Evolutionary conservation across 345 rosid genomes (phyloP), one percentile per base, ranked within the genome.

Genomic region (Salix udensis): DNA sequence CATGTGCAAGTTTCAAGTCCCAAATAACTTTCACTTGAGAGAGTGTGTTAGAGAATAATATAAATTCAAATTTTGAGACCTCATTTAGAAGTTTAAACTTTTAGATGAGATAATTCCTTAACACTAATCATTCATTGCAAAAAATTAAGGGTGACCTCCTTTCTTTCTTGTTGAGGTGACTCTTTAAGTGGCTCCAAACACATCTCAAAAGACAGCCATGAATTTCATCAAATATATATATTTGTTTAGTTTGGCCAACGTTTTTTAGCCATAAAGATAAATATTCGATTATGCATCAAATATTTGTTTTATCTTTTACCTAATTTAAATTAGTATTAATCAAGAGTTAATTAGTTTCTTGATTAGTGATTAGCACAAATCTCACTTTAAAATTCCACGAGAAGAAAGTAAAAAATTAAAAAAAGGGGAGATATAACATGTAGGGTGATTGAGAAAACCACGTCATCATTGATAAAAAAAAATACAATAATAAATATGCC

Each of bases 361-460:
- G 30, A 15, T 55, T 55, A 3, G 3, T 23, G 72, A 14, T 9
- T 13, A 64, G 52, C 12, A 36, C 30, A 44, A 21, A 52, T 36
- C 19, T 44, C 21, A 4, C 53, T 7, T 67, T n/a, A 18, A 58
- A 30, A 52, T 67, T 2, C 21, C 30, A 8, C 7, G 26, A 60
- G 26, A 60, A 67, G 67, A 50, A 40, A 28, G 66, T 67, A 80
- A 77, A 77, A 76, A 28, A 28, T 28, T 28, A 2, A 2, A 28
- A 28, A 73, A 13, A 16, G 31, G 73, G 60, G 61, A 77, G 75
- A 70, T 58, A 66, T 13, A 58, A 21, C 85, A 82, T 77, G 87
- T n/a, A 77, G 86, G 64, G 65, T 76, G 73, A 30, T 77, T 34
- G 72, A 75, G 83, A 84, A 81, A 84, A 66, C 53, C 87, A 84